phyloP scores from a whole-genome alignment of 805 yeast genomes.

The Saccharomycopsis selenospora region DNA sequence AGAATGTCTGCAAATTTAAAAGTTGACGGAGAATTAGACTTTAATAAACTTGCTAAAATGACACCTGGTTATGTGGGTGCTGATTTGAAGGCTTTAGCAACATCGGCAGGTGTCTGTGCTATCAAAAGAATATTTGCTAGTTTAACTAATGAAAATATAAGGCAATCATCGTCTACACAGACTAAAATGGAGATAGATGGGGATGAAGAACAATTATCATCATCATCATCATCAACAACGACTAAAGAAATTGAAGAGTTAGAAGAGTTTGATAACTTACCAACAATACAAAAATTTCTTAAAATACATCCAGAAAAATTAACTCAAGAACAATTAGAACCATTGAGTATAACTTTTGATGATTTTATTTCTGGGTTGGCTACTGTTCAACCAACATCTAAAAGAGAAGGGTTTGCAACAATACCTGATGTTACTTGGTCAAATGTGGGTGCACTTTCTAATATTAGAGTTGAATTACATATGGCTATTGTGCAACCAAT shows the following conservation, averaged over 20 bases:
- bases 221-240: constrained; percentile 27
- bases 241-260: constrained; percentile 15
- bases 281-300: constrained; percentile 69
- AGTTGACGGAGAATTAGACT: constrained; percentile 65
- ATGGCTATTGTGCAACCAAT: constrained; percentile 98
- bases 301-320: constrained; percentile 72
- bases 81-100: constrained; percentile 84
- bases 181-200: constrained; percentile 21
- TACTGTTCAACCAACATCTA: constrained; percentile 92
- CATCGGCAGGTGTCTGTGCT: constrained; percentile 93
- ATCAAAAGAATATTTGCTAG: constrained; percentile 82
- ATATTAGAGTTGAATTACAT: constrained; percentile 81
- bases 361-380: constrained; percentile 87
- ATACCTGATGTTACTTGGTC: constrained; percentile 97
- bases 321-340: constrained; percentile 64
- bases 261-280: constrained; percentile 30
- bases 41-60: constrained; percentile 67
- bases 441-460: constrained; percentile 81
- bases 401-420: constrained; percentile 97
- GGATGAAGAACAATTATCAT: constrained; percentile 24
- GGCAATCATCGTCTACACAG: background rate
- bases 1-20: constrained; percentile 65
- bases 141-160: constrained; percentile 25
- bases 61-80: constrained; percentile 99
- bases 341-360: constrained; percentile 64